These are phyloP conservation scores for Forsythia viridissima DNA, from an alignment of 257 asterid genomes.

Conservation along the genomic window DNA sequence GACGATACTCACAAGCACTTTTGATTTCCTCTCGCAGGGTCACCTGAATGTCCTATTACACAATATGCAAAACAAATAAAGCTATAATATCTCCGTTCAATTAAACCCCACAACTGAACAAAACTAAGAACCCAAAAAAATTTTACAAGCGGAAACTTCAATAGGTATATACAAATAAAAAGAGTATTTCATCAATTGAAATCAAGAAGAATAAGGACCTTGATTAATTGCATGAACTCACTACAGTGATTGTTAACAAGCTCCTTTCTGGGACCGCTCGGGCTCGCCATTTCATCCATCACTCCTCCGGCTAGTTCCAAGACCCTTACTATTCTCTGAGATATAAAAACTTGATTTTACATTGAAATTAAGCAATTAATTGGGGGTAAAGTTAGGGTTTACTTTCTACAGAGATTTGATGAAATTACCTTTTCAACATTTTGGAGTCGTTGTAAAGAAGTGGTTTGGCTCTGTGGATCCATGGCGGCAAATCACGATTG, in stretches of 20 bases:
- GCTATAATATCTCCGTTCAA: not conserved
- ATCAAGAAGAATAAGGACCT: slow-evolving; percentile 40
- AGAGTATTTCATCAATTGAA: not conserved
- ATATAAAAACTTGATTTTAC: not conserved
- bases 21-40: slow-evolving; percentile 90
- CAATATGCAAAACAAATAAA: slow-evolving; percentile 6
- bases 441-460: slow-evolving; percentile 84
- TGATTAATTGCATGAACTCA: slow-evolving; percentile 83
- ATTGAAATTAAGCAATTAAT: not conserved
- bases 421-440: slow-evolving; percentile 73
- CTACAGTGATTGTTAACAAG: slow-evolving; percentile 71
- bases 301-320: slow-evolving; percentile 85
- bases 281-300: slow-evolving; percentile 91
- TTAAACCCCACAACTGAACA: not conserved
- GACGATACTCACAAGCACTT: slow-evolving; percentile 88
- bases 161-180: not conserved
- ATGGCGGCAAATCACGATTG: slow-evolving; percentile 29
- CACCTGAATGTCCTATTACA: slow-evolving; percentile 73
- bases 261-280: slow-evolving; percentile 88
- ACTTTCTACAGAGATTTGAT: not conserved
- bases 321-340: slow-evolving; percentile 84
- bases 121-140: not conserved
- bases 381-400: not conserved
- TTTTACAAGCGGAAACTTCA: not conserved
- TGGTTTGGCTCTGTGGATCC: slow-evolving; percentile 72